Evolutionary conservation across 345 rosid genomes (phyloP).

Genomic region (Laguncularia racemosa): DNA sequence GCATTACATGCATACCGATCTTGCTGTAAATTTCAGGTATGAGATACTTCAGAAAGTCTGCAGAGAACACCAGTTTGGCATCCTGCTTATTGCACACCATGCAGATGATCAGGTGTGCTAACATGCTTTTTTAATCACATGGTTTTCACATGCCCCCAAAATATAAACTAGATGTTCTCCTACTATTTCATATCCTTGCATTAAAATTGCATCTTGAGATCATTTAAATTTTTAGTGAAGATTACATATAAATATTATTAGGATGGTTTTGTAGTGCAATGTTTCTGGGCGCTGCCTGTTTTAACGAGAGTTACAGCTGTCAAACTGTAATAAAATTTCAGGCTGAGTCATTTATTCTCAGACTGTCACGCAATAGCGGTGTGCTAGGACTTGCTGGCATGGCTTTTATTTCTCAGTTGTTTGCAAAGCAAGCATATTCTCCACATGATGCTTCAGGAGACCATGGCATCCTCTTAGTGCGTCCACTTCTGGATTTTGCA

Average conservation of each 20-base stretch:
- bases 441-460: conserved; percentile 23
- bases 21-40: conserved; percentile 40
- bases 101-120: conserved; percentile 80
- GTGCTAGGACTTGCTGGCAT: conserved; percentile 94
- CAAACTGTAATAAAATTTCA: conserved; percentile 27
- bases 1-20: neutral
- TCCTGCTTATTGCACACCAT: conserved; percentile 87
- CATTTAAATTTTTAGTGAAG: too few species aligned
- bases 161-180: too few species aligned
- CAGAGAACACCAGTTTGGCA: conserved; percentile 40
- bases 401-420: conserved; percentile 69
- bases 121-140: neutral
- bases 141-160: too few species aligned
- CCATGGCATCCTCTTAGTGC: conserved; percentile 55
- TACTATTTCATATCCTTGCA: too few species aligned
- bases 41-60: conserved; percentile 60
- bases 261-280: neutral
- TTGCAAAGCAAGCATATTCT: conserved; percentile 25
- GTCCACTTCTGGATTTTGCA: conserved; percentile 65
- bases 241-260: too few species aligned
- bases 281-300: neutral
- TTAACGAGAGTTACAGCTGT: too few species aligned
- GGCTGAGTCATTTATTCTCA: conserved; percentile 83
- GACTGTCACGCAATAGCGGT: conserved; percentile 90
- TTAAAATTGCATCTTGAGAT: too few species aligned